Evolutionary conservation across 192 early-diverging fungal species (phyloP).

Genomic region (Backusella morwellensis): DNA sequence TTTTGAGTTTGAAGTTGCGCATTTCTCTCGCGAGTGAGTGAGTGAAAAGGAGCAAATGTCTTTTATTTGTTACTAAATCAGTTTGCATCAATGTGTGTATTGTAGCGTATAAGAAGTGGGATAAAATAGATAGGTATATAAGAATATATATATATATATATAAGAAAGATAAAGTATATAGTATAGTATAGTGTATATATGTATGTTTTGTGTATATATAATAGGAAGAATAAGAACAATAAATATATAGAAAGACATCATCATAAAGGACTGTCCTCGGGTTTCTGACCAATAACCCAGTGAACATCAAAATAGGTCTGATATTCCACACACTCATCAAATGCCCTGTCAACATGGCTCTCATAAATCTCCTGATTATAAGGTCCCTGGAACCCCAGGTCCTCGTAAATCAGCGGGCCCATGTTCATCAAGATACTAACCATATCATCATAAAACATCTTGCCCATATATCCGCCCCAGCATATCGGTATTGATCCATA

Average conservation of each 20-base stretch:
- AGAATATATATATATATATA: background rate
- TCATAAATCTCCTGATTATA: slow-evolving; percentile 2
- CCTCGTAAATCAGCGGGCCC: background rate
- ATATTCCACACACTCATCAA: slow-evolving; percentile 32
- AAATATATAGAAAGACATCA: background rate
- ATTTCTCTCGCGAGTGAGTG: background rate
- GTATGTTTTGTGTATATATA: no score
- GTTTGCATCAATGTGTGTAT: background rate
- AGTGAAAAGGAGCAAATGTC: no score
- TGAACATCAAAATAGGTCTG: slow-evolving; percentile 22
- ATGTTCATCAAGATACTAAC: background rate
- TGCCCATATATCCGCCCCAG: slow-evolving; percentile 30
- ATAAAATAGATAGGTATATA: background rate
- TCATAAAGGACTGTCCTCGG: background rate
- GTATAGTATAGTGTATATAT: background rate
- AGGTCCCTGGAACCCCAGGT: slow-evolving; percentile 1
- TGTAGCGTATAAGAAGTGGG: background rate
- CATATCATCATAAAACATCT: slow-evolving; percentile 16
- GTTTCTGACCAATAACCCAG: slow-evolving; percentile 12
- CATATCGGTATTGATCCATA: slow-evolving; percentile 26
- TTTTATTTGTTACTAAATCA: no score
- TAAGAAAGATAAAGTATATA: background rate
- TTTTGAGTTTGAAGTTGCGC: background rate
- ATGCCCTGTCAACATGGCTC: slow-evolving; percentile 19
- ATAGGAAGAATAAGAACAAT: background rate